These are phyloP conservation scores for Clitopilus hobsonii DNA, from an alignment of 768 basidiomycete species.

Conservation along the genomic window DNA sequence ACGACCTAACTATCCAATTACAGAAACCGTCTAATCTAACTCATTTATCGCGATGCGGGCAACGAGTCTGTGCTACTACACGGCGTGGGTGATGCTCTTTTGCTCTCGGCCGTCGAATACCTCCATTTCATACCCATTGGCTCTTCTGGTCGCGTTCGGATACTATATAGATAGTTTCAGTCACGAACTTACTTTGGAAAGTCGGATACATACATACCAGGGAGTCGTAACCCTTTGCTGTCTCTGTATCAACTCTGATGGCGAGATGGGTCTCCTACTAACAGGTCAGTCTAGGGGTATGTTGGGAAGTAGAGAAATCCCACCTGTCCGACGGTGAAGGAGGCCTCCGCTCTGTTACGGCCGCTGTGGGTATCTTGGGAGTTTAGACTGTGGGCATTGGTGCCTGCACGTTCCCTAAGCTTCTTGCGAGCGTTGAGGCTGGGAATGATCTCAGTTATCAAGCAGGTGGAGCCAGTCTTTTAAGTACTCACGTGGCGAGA, in stretches of 20 bases:
- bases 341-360: conserved; percentile 5
- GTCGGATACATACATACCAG: conserved; percentile 1
- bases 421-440: conserved; percentile 10
- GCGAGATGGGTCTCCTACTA: conserved; percentile 7
- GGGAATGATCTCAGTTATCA: neutral
- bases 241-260: conserved; percentile 9
- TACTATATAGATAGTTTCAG: neutral
- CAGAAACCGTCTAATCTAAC: neutral
- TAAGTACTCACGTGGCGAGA: conserved; percentile 28
- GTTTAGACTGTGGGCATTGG: conserved; percentile 1
- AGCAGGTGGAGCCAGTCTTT: neutral
- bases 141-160: neutral
- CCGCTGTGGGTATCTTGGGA: neutral
- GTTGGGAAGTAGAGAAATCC: neutral
- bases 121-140: conserved; percentile 5
- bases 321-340: conserved; percentile 3
- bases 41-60: too few species aligned
- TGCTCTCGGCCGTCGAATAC: conserved; percentile 5
- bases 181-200: neutral
- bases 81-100: conserved; percentile 2
- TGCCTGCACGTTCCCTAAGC: conserved; percentile 3
- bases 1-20: too few species aligned
- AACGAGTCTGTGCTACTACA: neutral
- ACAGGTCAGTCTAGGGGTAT: neutral
- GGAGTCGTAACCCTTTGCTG: conserved; percentile 3